Evolutionary conservation across 2,329 filamentous ascomycete species (phyloP), one percentile per base, ranked within the genome.

Genomic region (Penicillium sp.): DNA sequence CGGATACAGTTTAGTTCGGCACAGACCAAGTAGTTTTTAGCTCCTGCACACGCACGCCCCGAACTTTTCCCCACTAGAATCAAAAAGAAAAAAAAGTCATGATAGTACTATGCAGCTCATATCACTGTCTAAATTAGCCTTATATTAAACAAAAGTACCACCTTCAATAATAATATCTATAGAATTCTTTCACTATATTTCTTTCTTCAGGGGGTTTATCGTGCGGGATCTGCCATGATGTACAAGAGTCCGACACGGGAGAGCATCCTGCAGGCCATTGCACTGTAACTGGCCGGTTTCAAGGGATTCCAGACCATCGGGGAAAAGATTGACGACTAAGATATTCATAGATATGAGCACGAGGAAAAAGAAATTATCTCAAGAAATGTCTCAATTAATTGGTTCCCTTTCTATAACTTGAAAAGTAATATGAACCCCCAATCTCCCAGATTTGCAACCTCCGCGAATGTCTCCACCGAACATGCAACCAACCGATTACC

Each of bases 231-330:
- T 31, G 19, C 47, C 19, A 27, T 29, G 37, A 13, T 63, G 53
- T 50, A 56, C 46, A 55, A 61, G 50, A 52, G 51, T 60, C 51
- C 57, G 53, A 63, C 58, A 55, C 53, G 11, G 61, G 45, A 52
- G 50, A 52, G 39, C 54, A 33, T 53, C 60, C 58, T 62, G 62
- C 60, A 62, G 60, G 42, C 39, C 39, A 44, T 37, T 44, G 10
- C 19, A 42, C n/a, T 13, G 19, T 42, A 13, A 42, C 39, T 42
- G 39, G 35, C 35, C 35, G 35, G 39, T 42, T 23, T 23, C n/a
- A 42, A 42, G 19, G 11, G 8, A 19, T 39, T 19, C 1, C 35
- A 37, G 35, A 39, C 35, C n/a, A n/a, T 39, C 35, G n/a, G 35
- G 35, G 35, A 39, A 39, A 39, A 39, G 35, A 39, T 39, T 39